Percentiles rank a stretch among this genome's conserved stretches.
Evolutionary conservation across 1,284 basidiomycete genomes (phyloP).

Genomic region (Ceratorhiza oryzae-sativae): DNA sequence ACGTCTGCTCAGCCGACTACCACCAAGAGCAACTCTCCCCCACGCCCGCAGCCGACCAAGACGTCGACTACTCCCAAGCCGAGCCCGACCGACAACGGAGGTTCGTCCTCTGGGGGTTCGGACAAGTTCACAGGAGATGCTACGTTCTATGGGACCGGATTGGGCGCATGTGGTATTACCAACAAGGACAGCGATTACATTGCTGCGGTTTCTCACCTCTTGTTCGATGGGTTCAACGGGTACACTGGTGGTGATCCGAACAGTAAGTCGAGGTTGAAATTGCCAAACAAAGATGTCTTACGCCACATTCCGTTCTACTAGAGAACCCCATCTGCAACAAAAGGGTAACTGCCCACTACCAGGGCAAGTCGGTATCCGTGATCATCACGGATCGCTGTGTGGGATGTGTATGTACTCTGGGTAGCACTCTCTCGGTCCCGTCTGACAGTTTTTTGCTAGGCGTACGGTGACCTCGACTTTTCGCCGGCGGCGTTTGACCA

Average conservation of each 20-base stretch:
- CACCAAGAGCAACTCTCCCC: background rate
- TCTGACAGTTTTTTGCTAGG: background rate
- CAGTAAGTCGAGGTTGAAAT: slow-evolving; percentile 37
- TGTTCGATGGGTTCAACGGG: slow-evolving; percentile 67
- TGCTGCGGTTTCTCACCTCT: slow-evolving; percentile 62
- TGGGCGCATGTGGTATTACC: slow-evolving; percentile 72
- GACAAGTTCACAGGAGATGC: slow-evolving; percentile 45
- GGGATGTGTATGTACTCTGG: slow-evolving; percentile 55
- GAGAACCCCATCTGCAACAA: slow-evolving; percentile 67
- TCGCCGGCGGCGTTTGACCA: slow-evolving; percentile 59
- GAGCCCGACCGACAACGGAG: slow-evolving; percentile 1
- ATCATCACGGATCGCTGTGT: slow-evolving; percentile 67
- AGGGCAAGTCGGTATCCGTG: slow-evolving; percentile 60
- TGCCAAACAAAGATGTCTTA: background rate
- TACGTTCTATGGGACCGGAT: slow-evolving; percentile 66
- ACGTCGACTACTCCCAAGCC: slow-evolving; percentile 3
- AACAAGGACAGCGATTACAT: slow-evolving; percentile 65
- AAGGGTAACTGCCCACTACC: slow-evolving; percentile 56
- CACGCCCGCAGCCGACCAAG: slow-evolving; percentile 28
- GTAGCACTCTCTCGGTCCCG: background rate
- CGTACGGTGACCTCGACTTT: slow-evolving; percentile 57
- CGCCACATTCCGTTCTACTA: background rate
- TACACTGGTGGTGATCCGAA: slow-evolving; percentile 65
- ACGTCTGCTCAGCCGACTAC: slow-evolving; percentile 3
- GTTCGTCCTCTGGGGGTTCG: slow-evolving; percentile 11